A percentile compares a stretch with the other conserved stretches of the same genome.
phyloP scores from a whole-genome alignment of 352 stramenopile species.

The Elongisporangium anandrum region DNA sequence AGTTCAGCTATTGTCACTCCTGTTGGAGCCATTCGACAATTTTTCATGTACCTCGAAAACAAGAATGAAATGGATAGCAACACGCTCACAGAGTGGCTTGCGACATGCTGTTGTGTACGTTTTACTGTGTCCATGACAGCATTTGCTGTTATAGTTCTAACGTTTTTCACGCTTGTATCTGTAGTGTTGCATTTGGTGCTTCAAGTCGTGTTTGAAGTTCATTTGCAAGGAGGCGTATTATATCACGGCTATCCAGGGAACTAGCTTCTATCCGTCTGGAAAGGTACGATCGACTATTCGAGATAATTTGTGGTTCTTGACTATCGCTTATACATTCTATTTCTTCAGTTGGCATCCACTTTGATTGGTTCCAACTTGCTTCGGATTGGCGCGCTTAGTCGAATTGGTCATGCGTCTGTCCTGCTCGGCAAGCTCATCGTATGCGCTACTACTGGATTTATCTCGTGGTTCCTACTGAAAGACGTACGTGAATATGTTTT shows the following conservation, averaged over 20 bases:
- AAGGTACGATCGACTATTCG: slow-evolving; percentile 37
- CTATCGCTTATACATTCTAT: background rate
- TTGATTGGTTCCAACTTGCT: slow-evolving; percentile 71
- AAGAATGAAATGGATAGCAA: slow-evolving; percentile 79
- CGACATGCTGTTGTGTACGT: slow-evolving; percentile 73
- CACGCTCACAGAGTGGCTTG: slow-evolving; percentile 41
- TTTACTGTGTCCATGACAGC: background rate
- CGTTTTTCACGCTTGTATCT: slow-evolving; percentile 4
- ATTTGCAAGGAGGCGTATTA: slow-evolving; percentile 83
- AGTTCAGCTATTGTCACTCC: slow-evolving; percentile 54
- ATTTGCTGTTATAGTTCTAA: slow-evolving; percentile 3
- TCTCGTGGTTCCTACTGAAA: slow-evolving; percentile 69
- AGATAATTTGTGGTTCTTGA: background rate
- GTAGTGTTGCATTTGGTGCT: slow-evolving; percentile 83
- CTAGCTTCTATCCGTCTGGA: slow-evolving; percentile 66
- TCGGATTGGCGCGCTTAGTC: slow-evolving; percentile 55
- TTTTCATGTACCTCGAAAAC: slow-evolving; percentile 81
- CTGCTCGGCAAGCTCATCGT: slow-evolving; percentile 76
- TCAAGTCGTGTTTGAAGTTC: slow-evolving; percentile 80
- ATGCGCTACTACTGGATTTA: slow-evolving; percentile 59
- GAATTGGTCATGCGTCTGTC: slow-evolving; percentile 63
- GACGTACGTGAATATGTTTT: slow-evolving; percentile 28
- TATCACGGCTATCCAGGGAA: slow-evolving; percentile 78
- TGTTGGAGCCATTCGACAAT: slow-evolving; percentile 61
- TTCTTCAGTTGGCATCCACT: slow-evolving; percentile 46